Conservation (phyloP, 306 rosid species). For the Trifolium subterraneum region DNA sequence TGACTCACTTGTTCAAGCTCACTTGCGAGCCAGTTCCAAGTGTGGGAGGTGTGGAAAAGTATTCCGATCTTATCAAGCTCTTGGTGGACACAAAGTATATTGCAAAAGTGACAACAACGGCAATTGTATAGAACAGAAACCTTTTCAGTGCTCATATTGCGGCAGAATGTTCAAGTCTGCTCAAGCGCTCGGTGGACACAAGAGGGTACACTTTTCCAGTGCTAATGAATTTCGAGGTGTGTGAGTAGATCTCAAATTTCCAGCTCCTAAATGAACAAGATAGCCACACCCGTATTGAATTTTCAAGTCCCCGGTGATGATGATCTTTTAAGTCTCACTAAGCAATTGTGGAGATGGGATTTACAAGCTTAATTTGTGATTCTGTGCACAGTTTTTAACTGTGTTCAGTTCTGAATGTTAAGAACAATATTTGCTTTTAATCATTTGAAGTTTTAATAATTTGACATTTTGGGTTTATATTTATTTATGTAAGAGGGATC, state of each 20-base stretch:
- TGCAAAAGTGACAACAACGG: not conserved
- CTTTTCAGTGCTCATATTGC: conserved; percentile 52
- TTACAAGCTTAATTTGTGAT: conserved; percentile 6
- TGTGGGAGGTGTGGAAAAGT: conserved; percentile 56
- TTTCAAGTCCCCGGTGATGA: conserved; percentile 10
- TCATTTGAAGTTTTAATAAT: conserved; percentile 28
- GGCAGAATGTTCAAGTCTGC: conserved; percentile 53
- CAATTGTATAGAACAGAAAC: conserved; percentile 15
- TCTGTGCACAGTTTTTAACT: conserved; percentile 6
- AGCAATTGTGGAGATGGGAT: conserved; percentile 3
- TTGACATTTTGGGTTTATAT: conserved; percentile 9
- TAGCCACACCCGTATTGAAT: conserved; percentile 4
- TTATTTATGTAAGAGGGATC: conserved; percentile 9
- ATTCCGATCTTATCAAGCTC: conserved; percentile 62
- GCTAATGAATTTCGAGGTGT: conserved; percentile 6
- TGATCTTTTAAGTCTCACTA: conserved; percentile 6
- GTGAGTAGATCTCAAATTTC: conserved; percentile 63
- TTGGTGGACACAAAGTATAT: conserved; percentile 66
- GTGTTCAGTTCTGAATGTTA: conserved; percentile 13
- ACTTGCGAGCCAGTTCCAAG: conserved; percentile 34
- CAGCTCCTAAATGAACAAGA: conserved; percentile 43
- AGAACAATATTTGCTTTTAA: conserved; percentile 28
- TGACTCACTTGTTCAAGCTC: not conserved
- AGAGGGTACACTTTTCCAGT: conserved; percentile 54
- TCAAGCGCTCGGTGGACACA: conserved; percentile 74